phyloP scores from a whole-genome alignment of 306 rosid species.

The Lathyrus sativus region DNA sequence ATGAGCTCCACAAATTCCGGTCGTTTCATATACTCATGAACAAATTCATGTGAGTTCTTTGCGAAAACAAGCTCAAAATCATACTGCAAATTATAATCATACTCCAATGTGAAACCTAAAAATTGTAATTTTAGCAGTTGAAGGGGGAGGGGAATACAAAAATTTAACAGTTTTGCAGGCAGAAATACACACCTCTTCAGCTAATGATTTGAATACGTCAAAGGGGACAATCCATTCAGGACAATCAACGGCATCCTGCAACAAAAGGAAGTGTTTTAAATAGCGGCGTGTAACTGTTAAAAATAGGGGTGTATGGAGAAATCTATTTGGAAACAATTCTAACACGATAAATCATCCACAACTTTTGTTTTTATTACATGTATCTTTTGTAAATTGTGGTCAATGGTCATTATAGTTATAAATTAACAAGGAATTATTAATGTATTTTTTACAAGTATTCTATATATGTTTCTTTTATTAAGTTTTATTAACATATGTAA shows the following conservation, averaged over 20 bases:
- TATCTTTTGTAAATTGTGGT: too few species aligned
- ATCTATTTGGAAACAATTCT: background rate
- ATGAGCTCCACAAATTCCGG: constrained; percentile 83
- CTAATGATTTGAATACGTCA: constrained; percentile 74
- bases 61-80: constrained; percentile 85
- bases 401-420: too few species aligned
- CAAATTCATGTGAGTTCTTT: constrained; percentile 84
- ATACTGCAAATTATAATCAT: constrained; percentile 52
- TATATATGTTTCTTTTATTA: too few species aligned
- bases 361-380: too few species aligned
- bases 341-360: background rate
- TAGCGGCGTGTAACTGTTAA: background rate
- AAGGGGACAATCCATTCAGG: constrained; percentile 98
- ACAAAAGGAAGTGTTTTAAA: constrained; percentile 20
- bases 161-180: background rate
- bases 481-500: too few species aligned
- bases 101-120: constrained; percentile 5
- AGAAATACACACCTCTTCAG: constrained; percentile 79
- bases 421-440: too few species aligned
- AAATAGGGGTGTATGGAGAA: background rate
- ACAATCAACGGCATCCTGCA: constrained; percentile 97
- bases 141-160: background rate
- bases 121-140: background rate
- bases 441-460: too few species aligned
- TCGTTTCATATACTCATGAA: constrained; percentile 76